Conservation (phyloP, 2,329 filamentous ascomycete species). For the Penicillium sp. region DNA sequence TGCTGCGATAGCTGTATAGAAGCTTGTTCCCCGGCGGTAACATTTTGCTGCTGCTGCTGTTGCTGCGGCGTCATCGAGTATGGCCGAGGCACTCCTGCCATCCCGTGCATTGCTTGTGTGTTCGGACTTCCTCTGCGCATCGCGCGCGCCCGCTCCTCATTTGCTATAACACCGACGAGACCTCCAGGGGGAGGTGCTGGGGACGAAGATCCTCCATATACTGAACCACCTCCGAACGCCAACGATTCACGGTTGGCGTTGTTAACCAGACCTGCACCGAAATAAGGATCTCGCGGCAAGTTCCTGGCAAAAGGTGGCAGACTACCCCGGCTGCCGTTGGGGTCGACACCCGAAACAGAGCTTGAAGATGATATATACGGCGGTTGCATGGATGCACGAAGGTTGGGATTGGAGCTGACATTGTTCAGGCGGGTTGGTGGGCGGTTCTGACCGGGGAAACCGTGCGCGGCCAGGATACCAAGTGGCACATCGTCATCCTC, state of each 20-base stretch:
- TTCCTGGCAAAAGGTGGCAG: conserved; percentile 81
- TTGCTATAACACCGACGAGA: conserved; percentile 83
- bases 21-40: conserved; percentile 66
- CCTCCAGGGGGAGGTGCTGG: conserved; percentile 65
- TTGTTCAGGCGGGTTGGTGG: conserved; percentile 67
- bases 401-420: conserved; percentile 69
- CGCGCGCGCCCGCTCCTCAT: conserved; percentile 75
- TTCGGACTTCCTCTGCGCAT: conserved; percentile 77
- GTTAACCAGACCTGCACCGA: conserved; percentile 74
- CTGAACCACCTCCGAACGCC: conserved; percentile 62
- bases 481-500: conserved; percentile 87
- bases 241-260: conserved; percentile 72
- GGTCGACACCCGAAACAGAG: conserved; percentile 59
- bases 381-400: conserved; percentile 58
- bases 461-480: conserved; percentile 82
- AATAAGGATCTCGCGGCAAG: conserved; percentile 81
- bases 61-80: conserved; percentile 39
- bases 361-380: conserved; percentile 52
- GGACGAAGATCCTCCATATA: conserved; percentile 40
- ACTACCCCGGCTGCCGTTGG: conserved; percentile 47
- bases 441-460: conserved; percentile 76
- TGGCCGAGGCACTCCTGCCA: conserved; percentile 36
- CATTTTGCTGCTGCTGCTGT: conserved; percentile 21
- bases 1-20: conserved; percentile 80
- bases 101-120: conserved; percentile 52